Percentiles rank a stretch among this genome's conserved stretches.
Evolutionary conservation across 441 rosid species (phyloP).

Genomic region (Viola pubescens): DNA sequence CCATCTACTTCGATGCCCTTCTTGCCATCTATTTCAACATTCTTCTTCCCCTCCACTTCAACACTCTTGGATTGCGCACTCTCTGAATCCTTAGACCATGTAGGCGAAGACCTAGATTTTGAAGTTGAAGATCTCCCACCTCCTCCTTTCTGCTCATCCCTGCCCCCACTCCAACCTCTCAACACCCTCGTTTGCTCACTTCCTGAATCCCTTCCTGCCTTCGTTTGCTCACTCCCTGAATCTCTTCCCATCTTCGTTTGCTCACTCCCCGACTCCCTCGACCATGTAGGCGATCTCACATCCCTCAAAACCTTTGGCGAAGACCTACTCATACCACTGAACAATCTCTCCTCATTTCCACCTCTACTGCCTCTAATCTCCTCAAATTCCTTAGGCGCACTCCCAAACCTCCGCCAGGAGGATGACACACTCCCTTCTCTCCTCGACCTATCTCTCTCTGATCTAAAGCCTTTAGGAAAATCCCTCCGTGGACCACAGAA

Average conservation of each 20-base stretch:
- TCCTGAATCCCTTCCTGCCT: background rate
- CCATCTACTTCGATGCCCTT: conserved; percentile 23
- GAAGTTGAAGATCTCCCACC: conserved; percentile 22
- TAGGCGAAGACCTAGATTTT: conserved; percentile 24
- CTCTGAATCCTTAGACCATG: conserved; percentile 31
- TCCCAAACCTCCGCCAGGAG: conserved; percentile 62
- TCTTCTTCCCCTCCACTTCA: conserved; percentile 21
- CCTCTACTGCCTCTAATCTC: conserved; percentile 19
- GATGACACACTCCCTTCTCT: conserved; percentile 77
- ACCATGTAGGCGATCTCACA: conserved; percentile 66
- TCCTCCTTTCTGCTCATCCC: conserved; percentile 29
- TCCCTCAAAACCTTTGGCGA: conserved; percentile 40
- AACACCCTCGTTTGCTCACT: conserved; percentile 8
- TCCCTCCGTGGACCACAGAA: conserved; percentile 64
- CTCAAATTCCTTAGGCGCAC: conserved; percentile 47
- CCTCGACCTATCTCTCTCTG: conserved; percentile 79
- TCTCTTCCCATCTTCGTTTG: conserved; percentile 5
- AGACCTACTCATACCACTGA: conserved; percentile 13
- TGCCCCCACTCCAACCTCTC: conserved; percentile 19
- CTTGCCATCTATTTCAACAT: conserved; percentile 17
- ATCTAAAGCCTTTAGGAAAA: conserved; percentile 81
- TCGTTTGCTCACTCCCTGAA: background rate
- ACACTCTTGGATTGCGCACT: conserved; percentile 63
- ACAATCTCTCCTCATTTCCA: conserved; percentile 25
- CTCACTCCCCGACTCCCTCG: conserved; percentile 46